phyloP scores from a whole-genome alignment of 257 asterid species.

The Eustoma russellianum region DNA sequence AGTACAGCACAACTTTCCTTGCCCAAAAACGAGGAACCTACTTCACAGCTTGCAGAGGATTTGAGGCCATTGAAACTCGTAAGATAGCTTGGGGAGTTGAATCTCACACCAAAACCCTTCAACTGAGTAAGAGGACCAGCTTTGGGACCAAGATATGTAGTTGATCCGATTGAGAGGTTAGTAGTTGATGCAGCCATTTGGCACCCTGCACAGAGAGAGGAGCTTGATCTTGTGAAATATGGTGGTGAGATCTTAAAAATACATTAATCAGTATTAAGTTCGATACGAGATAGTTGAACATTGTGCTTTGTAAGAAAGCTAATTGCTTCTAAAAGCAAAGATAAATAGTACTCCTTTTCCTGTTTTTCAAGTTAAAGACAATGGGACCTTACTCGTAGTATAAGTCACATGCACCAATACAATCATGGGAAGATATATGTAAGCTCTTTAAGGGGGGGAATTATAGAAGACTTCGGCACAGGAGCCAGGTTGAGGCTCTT shows the following conservation, averaged over 20 bases:
- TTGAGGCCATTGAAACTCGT: slow-evolving; percentile 45
- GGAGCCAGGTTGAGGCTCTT: too few relatives aligned
- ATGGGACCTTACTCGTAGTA: too few relatives aligned
- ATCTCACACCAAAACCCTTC: slow-evolving; percentile 33
- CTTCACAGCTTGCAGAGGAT: slow-evolving; percentile 23
- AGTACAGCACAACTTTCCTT: slow-evolving; percentile 35
- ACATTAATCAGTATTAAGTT: background rate
- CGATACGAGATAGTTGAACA: too few relatives aligned
- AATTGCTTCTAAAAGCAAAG: too few relatives aligned
- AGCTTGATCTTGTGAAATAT: background rate
- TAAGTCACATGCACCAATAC: too few relatives aligned
- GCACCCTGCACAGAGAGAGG: slow-evolving; percentile 28
- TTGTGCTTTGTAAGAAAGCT: too few relatives aligned
- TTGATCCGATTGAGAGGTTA: slow-evolving; percentile 42
- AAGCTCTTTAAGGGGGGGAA: too few relatives aligned
- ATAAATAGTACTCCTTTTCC: too few relatives aligned
- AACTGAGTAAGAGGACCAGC: slow-evolving; percentile 25
- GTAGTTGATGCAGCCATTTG: slow-evolving; percentile 71
- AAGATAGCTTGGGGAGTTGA: slow-evolving; percentile 32
- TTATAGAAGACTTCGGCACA: too few relatives aligned
- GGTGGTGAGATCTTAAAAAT: background rate
- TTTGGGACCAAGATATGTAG: slow-evolving; percentile 35
- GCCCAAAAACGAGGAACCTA: slow-evolving; percentile 40
- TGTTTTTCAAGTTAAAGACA: too few relatives aligned
- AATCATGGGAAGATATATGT: too few relatives aligned